Percentiles rank a stretch among this genome's conserved stretches.
Conservation (phyloP, 257 asterid genomes). For the Solanum lignicaule region DNA sequence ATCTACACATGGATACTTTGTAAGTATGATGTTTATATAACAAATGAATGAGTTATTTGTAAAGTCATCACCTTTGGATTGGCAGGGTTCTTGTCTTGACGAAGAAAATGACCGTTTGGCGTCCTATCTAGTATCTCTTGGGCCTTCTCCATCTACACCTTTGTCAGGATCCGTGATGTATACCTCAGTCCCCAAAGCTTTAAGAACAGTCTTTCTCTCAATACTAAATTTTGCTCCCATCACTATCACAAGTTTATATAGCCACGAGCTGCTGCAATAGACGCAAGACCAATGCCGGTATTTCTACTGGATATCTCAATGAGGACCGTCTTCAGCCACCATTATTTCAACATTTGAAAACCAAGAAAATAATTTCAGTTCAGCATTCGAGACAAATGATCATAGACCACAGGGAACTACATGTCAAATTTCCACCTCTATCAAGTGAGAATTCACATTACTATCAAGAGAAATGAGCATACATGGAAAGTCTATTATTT, state of each 20-base stretch:
- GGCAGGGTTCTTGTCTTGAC: conserved; percentile 28
- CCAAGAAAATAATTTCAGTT: not conserved
- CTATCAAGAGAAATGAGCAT: no score
- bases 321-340: conserved; percentile 24
- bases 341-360: not conserved
- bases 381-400: not conserved
- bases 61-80: conserved; percentile 22
- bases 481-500: no score
- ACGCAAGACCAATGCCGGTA: conserved; percentile 17
- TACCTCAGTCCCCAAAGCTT: conserved; percentile 35
- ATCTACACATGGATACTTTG: conserved; percentile 9
- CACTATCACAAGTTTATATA: conserved; percentile 18
- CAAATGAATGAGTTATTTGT: not conserved
- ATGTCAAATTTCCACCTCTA: not conserved
- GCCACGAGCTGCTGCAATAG: conserved; percentile 19
- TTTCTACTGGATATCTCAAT: conserved; percentile 33
- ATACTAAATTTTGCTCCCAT: conserved; percentile 28
- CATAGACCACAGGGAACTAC: not conserved
- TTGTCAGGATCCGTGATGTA: conserved; percentile 18
- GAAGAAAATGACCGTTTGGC: conserved; percentile 20
- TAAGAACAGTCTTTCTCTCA: conserved; percentile 30
- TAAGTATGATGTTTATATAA: not conserved
- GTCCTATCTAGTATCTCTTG: conserved; percentile 18
- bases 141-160: conserved; percentile 22
- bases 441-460: no score